Conservation (phyloP, 805 yeast species). For the Cyberlindnera japonica region DNA sequence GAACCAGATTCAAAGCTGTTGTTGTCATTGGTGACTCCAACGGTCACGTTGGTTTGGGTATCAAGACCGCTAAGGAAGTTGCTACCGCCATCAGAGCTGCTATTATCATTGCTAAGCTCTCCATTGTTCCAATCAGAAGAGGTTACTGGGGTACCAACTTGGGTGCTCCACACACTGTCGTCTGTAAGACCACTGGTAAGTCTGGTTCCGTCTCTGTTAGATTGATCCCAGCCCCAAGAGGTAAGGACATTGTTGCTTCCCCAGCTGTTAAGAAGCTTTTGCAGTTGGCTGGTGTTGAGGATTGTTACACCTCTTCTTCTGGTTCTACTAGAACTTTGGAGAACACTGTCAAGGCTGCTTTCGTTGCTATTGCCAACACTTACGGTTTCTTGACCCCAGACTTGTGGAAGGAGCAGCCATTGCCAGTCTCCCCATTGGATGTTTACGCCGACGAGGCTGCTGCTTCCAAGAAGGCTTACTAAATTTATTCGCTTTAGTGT, state of each 20-base stretch:
- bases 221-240: slow-evolving; percentile 99
- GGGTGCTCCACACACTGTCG: slow-evolving; percentile 99
- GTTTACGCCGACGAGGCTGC: slow-evolving; percentile 84
- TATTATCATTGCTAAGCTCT: slow-evolving; percentile 97
- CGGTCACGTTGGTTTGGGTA: slow-evolving; percentile 99
- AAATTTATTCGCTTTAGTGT: slow-evolving; percentile 11
- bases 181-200: slow-evolving; percentile 97
- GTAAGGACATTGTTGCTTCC: slow-evolving; percentile 99
- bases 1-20: slow-evolving; percentile 99
- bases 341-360: slow-evolving; percentile 99
- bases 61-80: slow-evolving; percentile 99
- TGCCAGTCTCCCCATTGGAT: slow-evolving; percentile 92
- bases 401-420: slow-evolving; percentile 89
- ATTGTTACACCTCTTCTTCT: slow-evolving; percentile 96
- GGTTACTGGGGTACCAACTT: slow-evolving; percentile 99
- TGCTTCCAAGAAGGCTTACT: slow-evolving; percentile 52
- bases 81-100: slow-evolving; percentile 99
- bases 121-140: slow-evolving; percentile 99
- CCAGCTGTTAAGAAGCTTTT: slow-evolving; percentile 99
- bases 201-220: slow-evolving; percentile 99
- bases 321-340: slow-evolving; percentile 99
- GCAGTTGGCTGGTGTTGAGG: slow-evolving; percentile 99
- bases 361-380: slow-evolving; percentile 99
- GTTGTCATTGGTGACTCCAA: slow-evolving; percentile 98
- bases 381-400: slow-evolving; percentile 99